A percentile compares a stretch with the other conserved stretches of the same genome.
Evolutionary conservation across 805 yeast genomes (phyloP).

Genomic region (Suhomyces emberorum): DNA sequence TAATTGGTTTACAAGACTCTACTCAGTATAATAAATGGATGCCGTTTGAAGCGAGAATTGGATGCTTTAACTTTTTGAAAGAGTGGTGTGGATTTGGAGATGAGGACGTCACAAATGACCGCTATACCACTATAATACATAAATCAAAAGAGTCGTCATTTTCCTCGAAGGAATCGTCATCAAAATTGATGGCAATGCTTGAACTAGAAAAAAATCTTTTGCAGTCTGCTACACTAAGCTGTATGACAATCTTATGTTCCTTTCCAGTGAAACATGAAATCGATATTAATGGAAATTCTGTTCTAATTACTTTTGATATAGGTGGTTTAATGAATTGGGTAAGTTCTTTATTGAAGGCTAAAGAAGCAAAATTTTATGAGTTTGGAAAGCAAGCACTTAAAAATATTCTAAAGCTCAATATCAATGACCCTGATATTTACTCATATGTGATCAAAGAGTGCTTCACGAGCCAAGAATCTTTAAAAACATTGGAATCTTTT

Average conservation of each 20-base stretch:
- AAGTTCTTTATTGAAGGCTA: constrained; percentile 61
- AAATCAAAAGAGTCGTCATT: constrained; percentile 49
- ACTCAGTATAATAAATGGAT: constrained; percentile 50
- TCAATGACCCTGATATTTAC: constrained; percentile 48
- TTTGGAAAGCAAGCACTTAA: constrained; percentile 70
- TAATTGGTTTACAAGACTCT: constrained; percentile 47
- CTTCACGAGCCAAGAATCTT: constrained; percentile 50
- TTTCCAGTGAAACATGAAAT: constrained; percentile 61
- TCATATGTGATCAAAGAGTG: constrained; percentile 69
- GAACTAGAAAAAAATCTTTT: constrained; percentile 75
- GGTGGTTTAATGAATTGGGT: constrained; percentile 74
- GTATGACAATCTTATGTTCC: constrained; percentile 79
- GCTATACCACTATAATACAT: constrained; percentile 58
- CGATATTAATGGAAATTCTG: constrained; percentile 44
- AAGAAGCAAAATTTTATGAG: constrained; percentile 53
- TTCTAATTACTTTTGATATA: constrained; percentile 67
- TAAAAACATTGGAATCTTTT: constrained; percentile 60
- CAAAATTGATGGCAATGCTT: constrained; percentile 37
- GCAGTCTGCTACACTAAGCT: constrained; percentile 68
- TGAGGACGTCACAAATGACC: constrained; percentile 57
- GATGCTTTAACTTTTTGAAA: constrained; percentile 76
- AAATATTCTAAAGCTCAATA: constrained; percentile 62
- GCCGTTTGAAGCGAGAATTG: constrained; percentile 83
- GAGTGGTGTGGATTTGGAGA: constrained; percentile 96
- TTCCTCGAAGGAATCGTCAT: constrained; percentile 31